Percentiles rank a stretch among this genome's conserved stretches.
phyloP scores from a whole-genome alignment of 2,329 filamentous ascomycete genomes.

The Alternaria viburni region DNA sequence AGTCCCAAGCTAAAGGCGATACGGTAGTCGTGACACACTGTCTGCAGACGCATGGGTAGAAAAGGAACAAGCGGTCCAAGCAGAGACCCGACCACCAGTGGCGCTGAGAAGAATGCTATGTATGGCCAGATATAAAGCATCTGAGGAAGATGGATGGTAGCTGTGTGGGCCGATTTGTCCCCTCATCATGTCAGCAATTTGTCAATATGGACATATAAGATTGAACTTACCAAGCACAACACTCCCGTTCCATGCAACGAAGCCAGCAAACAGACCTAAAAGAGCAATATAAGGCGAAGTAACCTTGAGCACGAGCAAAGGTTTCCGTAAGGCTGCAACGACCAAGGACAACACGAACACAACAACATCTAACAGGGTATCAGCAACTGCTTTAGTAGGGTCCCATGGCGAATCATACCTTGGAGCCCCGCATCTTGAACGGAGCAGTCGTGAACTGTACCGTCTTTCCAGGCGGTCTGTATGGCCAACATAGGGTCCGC shows the following conservation, averaged over 20 bases:
- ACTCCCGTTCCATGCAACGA: constrained; percentile 86
- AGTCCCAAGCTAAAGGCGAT: neutral
- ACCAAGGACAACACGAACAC: constrained; percentile 64
- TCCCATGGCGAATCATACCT: constrained; percentile 20
- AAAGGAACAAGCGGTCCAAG: constrained; percentile 45
- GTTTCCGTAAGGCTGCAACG: constrained; percentile 59
- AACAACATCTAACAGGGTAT: constrained; percentile 31
- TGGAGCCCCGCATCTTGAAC: constrained; percentile 29
- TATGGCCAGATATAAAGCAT: constrained; percentile 96
- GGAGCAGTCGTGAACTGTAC: constrained; percentile 28
- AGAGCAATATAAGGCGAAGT: constrained; percentile 64
- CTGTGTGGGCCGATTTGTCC: constrained; percentile 92
- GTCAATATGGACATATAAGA: neutral
- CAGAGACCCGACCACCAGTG: constrained; percentile 69
- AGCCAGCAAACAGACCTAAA: constrained; percentile 71
- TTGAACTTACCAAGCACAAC: constrained; percentile 77
- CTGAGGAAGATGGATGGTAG: constrained; percentile 86
- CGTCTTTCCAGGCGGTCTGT: constrained; percentile 30
- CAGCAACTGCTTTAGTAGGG: neutral
- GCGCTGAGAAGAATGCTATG: constrained; percentile 86
- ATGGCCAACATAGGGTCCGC: constrained; percentile 8
- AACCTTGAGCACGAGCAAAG: constrained; percentile 48
- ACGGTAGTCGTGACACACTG: constrained; percentile 8
- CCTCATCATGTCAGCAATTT: constrained; percentile 57
- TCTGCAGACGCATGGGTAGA: constrained; percentile 22